Evolutionary conservation across 2,329 filamentous ascomycete genomes (phyloP).

Genomic region (Penicillium vulpinum): DNA sequence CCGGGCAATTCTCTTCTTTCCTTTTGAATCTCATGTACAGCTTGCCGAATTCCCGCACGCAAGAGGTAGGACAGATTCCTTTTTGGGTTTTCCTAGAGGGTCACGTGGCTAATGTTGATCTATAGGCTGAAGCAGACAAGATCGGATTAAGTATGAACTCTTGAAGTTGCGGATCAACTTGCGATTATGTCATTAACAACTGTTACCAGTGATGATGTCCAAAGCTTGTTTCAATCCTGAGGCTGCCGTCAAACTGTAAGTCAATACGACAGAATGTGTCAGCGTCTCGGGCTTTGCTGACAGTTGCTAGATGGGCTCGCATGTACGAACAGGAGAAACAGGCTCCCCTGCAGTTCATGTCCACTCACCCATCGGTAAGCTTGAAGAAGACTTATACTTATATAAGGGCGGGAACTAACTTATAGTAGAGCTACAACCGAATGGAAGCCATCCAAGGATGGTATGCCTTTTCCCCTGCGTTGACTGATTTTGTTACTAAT

Average conservation of each 20-base stretch:
- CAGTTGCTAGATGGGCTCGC: constrained; percentile 45
- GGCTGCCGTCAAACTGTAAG: constrained; percentile 54
- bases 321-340: constrained; percentile 52
- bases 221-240: constrained; percentile 60
- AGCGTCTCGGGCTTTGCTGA: constrained; percentile 5
- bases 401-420: neutral
- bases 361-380: constrained; percentile 58
- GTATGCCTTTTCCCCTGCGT: constrained; percentile 28
- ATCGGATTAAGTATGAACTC: constrained; percentile 54
- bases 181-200: constrained; percentile 15
- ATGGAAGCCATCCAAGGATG: constrained; percentile 56
- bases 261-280: neutral
- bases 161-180: neutral
- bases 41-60: constrained; percentile 57
- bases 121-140: constrained; percentile 59
- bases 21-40: constrained; percentile 53
- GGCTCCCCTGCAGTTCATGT: constrained; percentile 57
- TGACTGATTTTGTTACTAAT: constrained; percentile 15
- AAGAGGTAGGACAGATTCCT: constrained; percentile 47
- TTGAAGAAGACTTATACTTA: neutral
- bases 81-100: neutral
- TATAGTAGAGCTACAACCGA: constrained; percentile 51
- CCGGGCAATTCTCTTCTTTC: constrained; percentile 39
- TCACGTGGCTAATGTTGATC: constrained; percentile 10
- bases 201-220: constrained; percentile 58